phyloP scores from a whole-genome alignment of 257 asterid species.

The Linderniella brevidens region DNA sequence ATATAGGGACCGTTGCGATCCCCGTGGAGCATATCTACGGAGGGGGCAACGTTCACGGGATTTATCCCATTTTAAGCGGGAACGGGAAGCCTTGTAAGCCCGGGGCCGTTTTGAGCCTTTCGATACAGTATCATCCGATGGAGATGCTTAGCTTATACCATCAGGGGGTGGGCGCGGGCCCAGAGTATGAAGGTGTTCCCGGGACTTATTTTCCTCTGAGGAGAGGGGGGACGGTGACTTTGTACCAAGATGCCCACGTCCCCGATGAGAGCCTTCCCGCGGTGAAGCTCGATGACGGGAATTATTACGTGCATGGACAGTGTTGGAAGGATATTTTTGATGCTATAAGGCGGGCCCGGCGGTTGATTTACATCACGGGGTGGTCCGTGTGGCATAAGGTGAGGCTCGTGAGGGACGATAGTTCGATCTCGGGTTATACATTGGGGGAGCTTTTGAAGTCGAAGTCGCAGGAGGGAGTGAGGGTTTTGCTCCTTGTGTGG shows the following conservation, averaged over 20 bases:
- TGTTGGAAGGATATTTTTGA: constrained; percentile 89
- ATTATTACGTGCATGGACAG: constrained; percentile 65
- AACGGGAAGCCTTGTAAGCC: constrained; percentile 72
- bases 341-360: constrained; percentile 69
- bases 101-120: constrained; percentile 71
- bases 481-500: constrained; percentile 93
- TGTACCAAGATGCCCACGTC: constrained; percentile 97
- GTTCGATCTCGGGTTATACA: constrained; percentile 30
- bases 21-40: constrained; percentile 69
- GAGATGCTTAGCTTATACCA: constrained; percentile 54
- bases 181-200: constrained; percentile 66
- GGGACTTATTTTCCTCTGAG: constrained; percentile 93
- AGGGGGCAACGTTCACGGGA: constrained; percentile 56
- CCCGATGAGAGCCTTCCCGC: constrained; percentile 74
- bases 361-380: constrained; percentile 80
- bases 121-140: constrained; percentile 61
- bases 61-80: constrained; percentile 56
- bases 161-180: constrained; percentile 86
- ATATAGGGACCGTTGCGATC: constrained; percentile 68
- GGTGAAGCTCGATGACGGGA: constrained; percentile 59
- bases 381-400: constrained; percentile 99
- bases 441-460: constrained; percentile 85
- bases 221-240: constrained; percentile 74
- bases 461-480: constrained; percentile 96
- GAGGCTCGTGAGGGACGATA: constrained; percentile 73